These are phyloP conservation scores for Trichoderma koningii DNA, from an alignment of 2,329 filamentous ascomycete genomes.

Conservation along the genomic window DNA sequence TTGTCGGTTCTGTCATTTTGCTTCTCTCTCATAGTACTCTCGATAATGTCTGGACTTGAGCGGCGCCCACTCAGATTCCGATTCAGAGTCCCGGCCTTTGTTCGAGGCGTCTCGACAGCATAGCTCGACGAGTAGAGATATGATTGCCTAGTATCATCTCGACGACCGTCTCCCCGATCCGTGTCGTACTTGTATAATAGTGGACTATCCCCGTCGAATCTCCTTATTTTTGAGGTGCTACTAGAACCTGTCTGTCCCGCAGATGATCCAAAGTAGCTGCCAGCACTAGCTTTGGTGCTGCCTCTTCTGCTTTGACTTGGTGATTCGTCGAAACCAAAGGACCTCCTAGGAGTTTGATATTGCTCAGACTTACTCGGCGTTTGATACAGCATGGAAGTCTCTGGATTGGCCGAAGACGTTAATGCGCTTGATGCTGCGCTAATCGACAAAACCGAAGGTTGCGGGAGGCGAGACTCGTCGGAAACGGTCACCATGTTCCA, in stretches of 20 bases:
- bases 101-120: conserved; percentile 35
- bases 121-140: conserved; percentile 30
- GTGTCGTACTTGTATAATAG: conserved; percentile 6
- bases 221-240: conserved; percentile 3
- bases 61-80: conserved; percentile 42
- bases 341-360: neutral
- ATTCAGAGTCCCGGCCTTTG: neutral
- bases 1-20: conserved; percentile 53
- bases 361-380: conserved; percentile 9
- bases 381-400: conserved; percentile 26
- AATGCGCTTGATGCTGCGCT: conserved; percentile 60
- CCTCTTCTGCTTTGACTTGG: neutral
- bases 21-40: neutral
- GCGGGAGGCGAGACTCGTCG: conserved; percentile 31
- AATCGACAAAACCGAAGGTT: conserved; percentile 53
- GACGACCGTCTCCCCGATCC: neutral
- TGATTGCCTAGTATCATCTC: neutral
- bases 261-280: neutral
- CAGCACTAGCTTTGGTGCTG: neutral
- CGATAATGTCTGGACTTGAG: conserved; percentile 46
- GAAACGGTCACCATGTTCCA: conserved; percentile 47
- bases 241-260: conserved; percentile 12
- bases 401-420: conserved; percentile 38
- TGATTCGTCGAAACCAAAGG: neutral
- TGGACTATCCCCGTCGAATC: neutral